Percentiles rank a stretch among this genome's conserved stretches.
These are phyloP conservation scores for Aspergillus mulundensis DNA, from an alignment of 495 filamentous ascomycete species.

Conservation along the genomic window DNA sequence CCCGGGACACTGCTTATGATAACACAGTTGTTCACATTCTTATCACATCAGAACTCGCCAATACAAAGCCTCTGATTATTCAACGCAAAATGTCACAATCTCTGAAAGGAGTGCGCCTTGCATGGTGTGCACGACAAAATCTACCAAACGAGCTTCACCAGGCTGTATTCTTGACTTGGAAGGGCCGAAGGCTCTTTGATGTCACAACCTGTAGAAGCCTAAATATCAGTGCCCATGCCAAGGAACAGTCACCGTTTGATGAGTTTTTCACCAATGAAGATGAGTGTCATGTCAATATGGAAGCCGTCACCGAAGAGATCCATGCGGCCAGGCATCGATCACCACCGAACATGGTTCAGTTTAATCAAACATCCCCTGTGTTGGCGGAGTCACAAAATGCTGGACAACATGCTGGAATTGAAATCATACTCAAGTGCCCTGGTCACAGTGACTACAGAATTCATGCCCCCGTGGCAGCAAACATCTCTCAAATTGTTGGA, in stretches of 20 bases:
- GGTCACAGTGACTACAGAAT: constrained; percentile 54
- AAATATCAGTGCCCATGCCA: constrained; percentile 42
- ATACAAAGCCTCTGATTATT: constrained; percentile 60
- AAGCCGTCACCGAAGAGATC: constrained; percentile 66
- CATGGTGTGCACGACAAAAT: constrained; percentile 62
- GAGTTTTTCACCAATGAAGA: constrained; percentile 23
- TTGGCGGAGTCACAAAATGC: constrained; percentile 18
- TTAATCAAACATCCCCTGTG: not conserved
- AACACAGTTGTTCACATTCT: constrained; percentile 61
- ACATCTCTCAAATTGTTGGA: constrained; percentile 49
- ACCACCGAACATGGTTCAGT: not conserved
- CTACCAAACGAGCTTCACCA: constrained; percentile 43
- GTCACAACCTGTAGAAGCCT: constrained; percentile 64
- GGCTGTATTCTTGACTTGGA: constrained; percentile 74
- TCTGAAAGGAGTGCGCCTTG: constrained; percentile 58
- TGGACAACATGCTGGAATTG: constrained; percentile 33
- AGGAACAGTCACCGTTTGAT: constrained; percentile 33
- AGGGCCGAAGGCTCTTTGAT: constrained; percentile 65
- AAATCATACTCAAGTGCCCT: constrained; percentile 56
- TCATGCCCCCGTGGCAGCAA: constrained; percentile 53
- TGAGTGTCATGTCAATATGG: constrained; percentile 52
- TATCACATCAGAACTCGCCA: constrained; percentile 62
- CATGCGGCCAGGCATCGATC: not conserved
- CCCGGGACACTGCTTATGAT: constrained; percentile 11
- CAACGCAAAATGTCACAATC: constrained; percentile 62